These are phyloP conservation scores for Abrus pulchellus DNA, from an alignment of 306 rosid genomes.

Conservation along the genomic window DNA sequence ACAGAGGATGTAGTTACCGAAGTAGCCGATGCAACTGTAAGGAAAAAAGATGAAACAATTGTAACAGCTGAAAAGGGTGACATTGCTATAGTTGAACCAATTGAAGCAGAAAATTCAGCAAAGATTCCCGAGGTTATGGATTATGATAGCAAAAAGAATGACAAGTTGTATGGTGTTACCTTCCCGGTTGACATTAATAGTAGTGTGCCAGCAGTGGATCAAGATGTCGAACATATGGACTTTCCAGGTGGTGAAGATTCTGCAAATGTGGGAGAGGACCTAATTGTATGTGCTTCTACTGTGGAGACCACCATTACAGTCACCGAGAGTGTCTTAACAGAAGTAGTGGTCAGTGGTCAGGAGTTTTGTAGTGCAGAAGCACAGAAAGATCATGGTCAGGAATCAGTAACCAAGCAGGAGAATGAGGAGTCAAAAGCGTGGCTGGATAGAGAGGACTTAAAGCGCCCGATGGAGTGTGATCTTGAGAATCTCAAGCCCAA, in stretches of 20 bases:
- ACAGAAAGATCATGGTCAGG: conserved; percentile 48
- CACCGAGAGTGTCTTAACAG: conserved; percentile 57
- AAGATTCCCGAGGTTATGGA: conserved; percentile 45
- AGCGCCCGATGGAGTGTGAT: conserved; percentile 67
- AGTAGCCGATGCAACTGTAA: conserved; percentile 21
- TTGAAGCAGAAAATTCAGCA: conserved; percentile 34
- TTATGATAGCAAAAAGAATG: conserved; percentile 45
- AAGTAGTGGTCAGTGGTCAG: conserved; percentile 51
- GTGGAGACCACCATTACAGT: conserved; percentile 53
- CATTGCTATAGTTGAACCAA: conserved; percentile 21
- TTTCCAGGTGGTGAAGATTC: conserved; percentile 53
- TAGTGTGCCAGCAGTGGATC: conserved; percentile 46
- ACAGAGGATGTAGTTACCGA: conserved; percentile 33
- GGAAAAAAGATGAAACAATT: background rate
- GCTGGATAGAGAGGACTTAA: conserved; percentile 57
- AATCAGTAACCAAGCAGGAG: conserved; percentile 54
- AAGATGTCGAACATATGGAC: conserved; percentile 52
- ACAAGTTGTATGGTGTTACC: conserved; percentile 43
- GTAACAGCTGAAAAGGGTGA: conserved; percentile 41
- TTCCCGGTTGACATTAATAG: conserved; percentile 52
- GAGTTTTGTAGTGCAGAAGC: conserved; percentile 50
- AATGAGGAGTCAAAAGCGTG: conserved; percentile 58
- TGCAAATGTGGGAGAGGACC: conserved; percentile 53
- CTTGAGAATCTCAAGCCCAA: conserved; percentile 57
- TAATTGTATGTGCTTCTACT: conserved; percentile 43